phyloP scores from a whole-genome alignment of 192 early-diverging fungal species.

The Podila clonocystis region DNA sequence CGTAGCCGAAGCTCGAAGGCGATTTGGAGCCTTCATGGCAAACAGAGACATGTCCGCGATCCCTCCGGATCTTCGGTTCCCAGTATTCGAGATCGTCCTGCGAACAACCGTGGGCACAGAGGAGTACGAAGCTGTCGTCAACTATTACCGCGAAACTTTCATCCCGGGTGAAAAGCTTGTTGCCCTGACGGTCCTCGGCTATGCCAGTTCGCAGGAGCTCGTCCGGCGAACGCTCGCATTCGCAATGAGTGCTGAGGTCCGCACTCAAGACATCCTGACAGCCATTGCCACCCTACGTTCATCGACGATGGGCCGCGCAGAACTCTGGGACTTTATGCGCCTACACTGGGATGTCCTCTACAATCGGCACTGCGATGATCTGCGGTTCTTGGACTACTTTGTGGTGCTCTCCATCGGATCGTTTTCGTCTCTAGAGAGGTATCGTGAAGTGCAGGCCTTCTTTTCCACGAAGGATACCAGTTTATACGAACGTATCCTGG shows the following conservation, averaged over 20 bases:
- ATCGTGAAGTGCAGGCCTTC: conserved; percentile 63
- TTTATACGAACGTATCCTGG: conserved; percentile 62
- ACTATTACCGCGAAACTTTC: conserved; percentile 57
- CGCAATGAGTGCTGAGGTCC: conserved; percentile 65
- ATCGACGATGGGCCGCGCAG: conserved; percentile 59
- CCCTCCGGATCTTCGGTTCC: conserved; percentile 68
- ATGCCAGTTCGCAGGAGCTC: conserved; percentile 55
- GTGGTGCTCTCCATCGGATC: conserved; percentile 58
- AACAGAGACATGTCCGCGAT: conserved; percentile 60
- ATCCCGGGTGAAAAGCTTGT: conserved; percentile 65
- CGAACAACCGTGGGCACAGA: conserved; percentile 52
- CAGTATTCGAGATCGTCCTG: conserved; percentile 74
- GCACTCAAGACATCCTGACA: conserved; percentile 67
- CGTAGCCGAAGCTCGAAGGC: conserved; percentile 73
- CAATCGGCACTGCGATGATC: conserved; percentile 63
- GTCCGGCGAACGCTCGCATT: conserved; percentile 62
- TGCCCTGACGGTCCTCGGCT: conserved; percentile 69
- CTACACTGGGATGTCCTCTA: conserved; percentile 65
- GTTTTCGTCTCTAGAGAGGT: conserved; percentile 59
- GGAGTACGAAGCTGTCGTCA: conserved; percentile 56
- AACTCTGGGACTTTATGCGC: conserved; percentile 76
- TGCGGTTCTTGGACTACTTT: conserved; percentile 69
- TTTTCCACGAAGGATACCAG: conserved; percentile 64
- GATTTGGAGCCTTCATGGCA: conserved; percentile 74
- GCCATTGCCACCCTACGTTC: conserved; percentile 59